Evolutionary conservation across 805 yeast genomes (phyloP), one percentile per base, ranked within the genome.

Genomic region (Yarrowia osloensis): DNA sequence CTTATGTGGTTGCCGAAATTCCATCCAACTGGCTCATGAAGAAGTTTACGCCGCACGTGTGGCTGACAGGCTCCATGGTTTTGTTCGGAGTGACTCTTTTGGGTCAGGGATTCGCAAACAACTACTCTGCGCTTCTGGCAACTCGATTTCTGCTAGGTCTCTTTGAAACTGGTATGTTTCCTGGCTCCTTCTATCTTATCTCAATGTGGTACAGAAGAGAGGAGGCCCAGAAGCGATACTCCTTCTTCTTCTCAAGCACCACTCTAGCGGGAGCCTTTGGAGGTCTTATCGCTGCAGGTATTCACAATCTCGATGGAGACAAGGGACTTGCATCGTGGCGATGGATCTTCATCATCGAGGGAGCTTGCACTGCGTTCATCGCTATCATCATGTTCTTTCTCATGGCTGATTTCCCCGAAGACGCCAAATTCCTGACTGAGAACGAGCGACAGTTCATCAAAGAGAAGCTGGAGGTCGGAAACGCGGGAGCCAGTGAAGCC

Each of bases 241-340:
- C 88, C 31, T 82, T 86, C 65, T 88, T 89, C 77, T 88, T 89
- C 78, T 80, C 88, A 37, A 85, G 88, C 50, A 87, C 91, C 2
- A 84, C 88, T 67, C 79, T 88, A 59, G 89, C 91, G 1, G 92
- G 92, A 73, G 92, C 89, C 28, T 88, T 89, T 70, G 87, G 88
- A 7, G 92, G 92, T 68, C 86, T 89, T 15, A 81, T 88, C 69
- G 91, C 91, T 4, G 86, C 82, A 70, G 68, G 85, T 69, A 84
- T 88, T 69, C 77, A 85, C 70, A 85, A 85, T 39, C 79, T 88
- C 71, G 81, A 85, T 70, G 78, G 79, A 66, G 74, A 76, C 62
- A 76, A 69, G 7, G 83, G 84, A 1, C 71, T 79, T 39, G 79
- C 75, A n/a, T 85, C 86, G 24, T 84, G 87, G 86, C 75, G 85